These are phyloP conservation scores for Lentinus tigrinus DNA, from an alignment of 768 basidiomycete species.

Conservation along the genomic window DNA sequence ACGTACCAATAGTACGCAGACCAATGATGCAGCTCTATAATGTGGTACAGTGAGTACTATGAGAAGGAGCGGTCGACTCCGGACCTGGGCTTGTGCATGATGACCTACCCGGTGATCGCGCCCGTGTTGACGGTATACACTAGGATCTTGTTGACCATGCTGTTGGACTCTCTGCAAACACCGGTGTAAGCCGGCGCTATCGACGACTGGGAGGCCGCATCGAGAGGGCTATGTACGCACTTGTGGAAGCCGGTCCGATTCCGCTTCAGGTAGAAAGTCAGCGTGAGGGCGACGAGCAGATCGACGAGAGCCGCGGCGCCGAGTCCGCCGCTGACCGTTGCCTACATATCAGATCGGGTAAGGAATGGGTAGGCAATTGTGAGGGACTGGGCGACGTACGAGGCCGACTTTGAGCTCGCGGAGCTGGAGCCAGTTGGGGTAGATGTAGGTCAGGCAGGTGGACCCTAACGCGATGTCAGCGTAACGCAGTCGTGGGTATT, in stretches of 20 bases:
- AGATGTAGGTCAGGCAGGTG: conserved; percentile 4
- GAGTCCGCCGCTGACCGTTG: conserved; percentile 13
- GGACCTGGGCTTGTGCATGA: no score
- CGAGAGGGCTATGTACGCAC: not conserved
- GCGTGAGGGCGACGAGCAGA: conserved; percentile 12
- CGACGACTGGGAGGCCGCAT: not conserved
- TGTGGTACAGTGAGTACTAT: no score
- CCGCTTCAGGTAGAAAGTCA: conserved; percentile 11
- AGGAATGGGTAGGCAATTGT: no score
- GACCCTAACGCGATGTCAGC: not conserved
- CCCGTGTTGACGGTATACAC: conserved; percentile 15
- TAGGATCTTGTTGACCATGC: conserved; percentile 12
- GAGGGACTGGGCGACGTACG: not conserved
- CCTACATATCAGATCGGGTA: not conserved
- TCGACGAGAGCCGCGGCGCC: conserved; percentile 17
- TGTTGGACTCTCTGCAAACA: conserved; percentile 9
- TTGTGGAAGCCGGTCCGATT: not conserved
- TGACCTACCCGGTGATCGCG: conserved; percentile 10
- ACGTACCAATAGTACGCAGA: conserved; percentile 13
- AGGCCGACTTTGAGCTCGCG: conserved; percentile 2
- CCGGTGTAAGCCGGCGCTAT: not conserved
- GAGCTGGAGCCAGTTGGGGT: conserved; percentile 1
- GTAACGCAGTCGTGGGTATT: not conserved
- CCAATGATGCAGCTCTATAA: conserved; percentile 4
- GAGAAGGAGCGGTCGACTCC: no score